phyloP scores from a whole-genome alignment of 768 basidiomycete species.

The Hericium alpestre region DNA sequence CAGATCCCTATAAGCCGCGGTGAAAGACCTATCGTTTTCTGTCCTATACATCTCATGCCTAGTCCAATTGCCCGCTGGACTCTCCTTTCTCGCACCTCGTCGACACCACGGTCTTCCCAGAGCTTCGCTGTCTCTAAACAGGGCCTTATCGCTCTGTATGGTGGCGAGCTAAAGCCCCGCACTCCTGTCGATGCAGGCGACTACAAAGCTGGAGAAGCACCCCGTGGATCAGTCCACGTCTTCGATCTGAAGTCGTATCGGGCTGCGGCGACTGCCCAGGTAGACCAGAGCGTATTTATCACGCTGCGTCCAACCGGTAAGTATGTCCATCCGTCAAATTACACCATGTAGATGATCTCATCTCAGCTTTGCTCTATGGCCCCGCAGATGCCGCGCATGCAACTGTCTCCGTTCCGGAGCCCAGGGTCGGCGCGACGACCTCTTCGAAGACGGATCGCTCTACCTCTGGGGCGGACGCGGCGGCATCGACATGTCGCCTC shows the following conservation, averaged over 20 bases:
- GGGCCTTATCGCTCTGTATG: constrained; percentile 26
- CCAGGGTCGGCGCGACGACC: constrained; percentile 3
- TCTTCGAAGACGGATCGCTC: constrained; percentile 17
- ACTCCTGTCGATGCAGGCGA: constrained; percentile 27
- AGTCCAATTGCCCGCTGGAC: constrained; percentile 18
- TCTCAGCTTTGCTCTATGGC: too few species aligned
- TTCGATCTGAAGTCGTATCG: background rate
- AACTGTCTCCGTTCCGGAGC: background rate
- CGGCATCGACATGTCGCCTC: constrained; percentile 27
- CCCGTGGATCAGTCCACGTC: background rate
- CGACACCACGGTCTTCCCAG: constrained; percentile 32
- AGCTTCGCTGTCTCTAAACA: constrained; percentile 21
- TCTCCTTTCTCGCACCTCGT: constrained; percentile 13
- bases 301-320: background rate
- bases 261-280: background rate
- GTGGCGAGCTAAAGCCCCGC: constrained; percentile 34
- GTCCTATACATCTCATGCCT: background rate
- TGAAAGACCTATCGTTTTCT: too few species aligned
- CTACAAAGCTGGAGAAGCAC: background rate
- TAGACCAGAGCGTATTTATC: background rate
- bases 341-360: background rate
- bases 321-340: background rate
- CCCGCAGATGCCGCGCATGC: too few species aligned
- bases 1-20: too few species aligned
- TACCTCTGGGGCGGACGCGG: constrained; percentile 40